These are phyloP conservation scores for Pythium dissotocum DNA, from an alignment of 352 stramenopile species.

Conservation along the genomic window DNA sequence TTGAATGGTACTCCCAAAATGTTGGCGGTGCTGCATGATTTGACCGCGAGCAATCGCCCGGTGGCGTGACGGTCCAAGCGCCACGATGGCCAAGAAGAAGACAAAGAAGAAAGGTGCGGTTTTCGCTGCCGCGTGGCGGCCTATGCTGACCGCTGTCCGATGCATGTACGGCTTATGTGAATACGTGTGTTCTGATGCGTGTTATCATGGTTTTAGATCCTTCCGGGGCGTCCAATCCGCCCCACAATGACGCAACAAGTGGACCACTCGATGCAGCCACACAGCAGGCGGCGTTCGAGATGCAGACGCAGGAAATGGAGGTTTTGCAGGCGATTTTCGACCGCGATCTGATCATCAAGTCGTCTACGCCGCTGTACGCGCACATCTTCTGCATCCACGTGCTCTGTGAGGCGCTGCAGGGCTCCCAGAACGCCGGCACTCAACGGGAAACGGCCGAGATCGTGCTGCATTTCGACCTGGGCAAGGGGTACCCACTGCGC, in stretches of 20 bases:
- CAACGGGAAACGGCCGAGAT: slow-evolving; percentile 51
- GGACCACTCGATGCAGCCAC: slow-evolving; percentile 41
- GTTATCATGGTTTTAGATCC: slow-evolving; percentile 18
- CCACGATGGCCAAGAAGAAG: slow-evolving; percentile 76
- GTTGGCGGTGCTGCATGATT: slow-evolving; percentile 13
- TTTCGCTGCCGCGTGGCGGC: neutral
- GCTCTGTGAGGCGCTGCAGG: slow-evolving; percentile 45
- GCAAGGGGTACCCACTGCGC: slow-evolving; percentile 62
- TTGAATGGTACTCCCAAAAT: neutral
- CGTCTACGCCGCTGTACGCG: slow-evolving; percentile 75
- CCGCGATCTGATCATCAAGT: slow-evolving; percentile 64
- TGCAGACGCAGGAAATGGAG: slow-evolving; percentile 82
- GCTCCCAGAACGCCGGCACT: slow-evolving; percentile 17
- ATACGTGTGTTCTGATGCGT: slow-evolving; percentile 2
- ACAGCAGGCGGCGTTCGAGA: slow-evolving; percentile 50
- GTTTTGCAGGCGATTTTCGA: slow-evolving; percentile 84
- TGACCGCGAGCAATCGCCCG: slow-evolving; percentile 8
- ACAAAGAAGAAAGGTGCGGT: slow-evolving; percentile 65
- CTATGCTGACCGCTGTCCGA: neutral
- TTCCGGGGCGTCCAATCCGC: neutral
- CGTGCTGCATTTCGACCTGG: slow-evolving; percentile 74
- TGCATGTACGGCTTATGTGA: neutral
- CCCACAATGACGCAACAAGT: neutral
- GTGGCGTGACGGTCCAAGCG: slow-evolving; percentile 1
- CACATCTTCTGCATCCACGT: slow-evolving; percentile 86